A percentile compares a stretch with the other conserved stretches of the same genome.
These are phyloP conservation scores for Neofusicoccum parvum DNA, from an alignment of 2,329 filamentous ascomycete species.

Conservation along the genomic window DNA sequence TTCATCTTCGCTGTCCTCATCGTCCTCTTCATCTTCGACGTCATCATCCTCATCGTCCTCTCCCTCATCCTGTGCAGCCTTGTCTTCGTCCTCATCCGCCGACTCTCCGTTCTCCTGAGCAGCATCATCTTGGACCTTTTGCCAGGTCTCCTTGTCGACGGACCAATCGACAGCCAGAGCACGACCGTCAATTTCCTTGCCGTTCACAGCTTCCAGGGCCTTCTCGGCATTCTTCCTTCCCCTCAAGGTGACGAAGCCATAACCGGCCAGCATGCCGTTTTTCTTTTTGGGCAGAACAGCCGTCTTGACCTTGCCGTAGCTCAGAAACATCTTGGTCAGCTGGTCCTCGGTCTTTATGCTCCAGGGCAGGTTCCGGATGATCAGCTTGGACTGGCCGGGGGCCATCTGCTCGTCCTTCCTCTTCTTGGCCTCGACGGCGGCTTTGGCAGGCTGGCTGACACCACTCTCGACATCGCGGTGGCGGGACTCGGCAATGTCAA, in stretches of 20 bases:
- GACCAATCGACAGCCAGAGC: conserved; percentile 95
- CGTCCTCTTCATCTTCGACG: conserved; percentile 42
- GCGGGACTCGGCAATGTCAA: conserved; percentile 86
- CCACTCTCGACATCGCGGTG: conserved; percentile 56
- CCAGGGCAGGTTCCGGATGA: conserved; percentile 95
- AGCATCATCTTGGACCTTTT: conserved; percentile 57
- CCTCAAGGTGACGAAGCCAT: conserved; percentile 88
- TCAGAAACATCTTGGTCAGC: conserved; percentile 75
- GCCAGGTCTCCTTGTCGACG: conserved; percentile 87
- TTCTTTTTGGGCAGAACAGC: conserved; percentile 80
- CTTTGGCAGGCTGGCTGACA: conserved; percentile 45
- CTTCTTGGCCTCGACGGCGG: conserved; percentile 62
- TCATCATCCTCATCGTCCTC: conserved; percentile 46
- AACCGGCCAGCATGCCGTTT: conserved; percentile 71
- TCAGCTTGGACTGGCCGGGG: conserved; percentile 69
- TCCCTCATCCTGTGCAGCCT: conserved; percentile 34
- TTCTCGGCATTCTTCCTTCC: conserved; percentile 89
- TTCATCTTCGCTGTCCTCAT: conserved; percentile 47
- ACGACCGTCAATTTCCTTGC: conserved; percentile 84
- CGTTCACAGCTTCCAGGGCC: conserved; percentile 82
- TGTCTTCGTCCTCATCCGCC: conserved; percentile 42
- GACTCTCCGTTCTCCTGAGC: conserved; percentile 42
- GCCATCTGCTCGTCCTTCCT: conserved; percentile 66
- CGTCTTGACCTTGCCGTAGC: conserved; percentile 89
- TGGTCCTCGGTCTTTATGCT: conserved; percentile 87